Conservation (phyloP, 2,329 filamentous ascomycete genomes). For the Phoma sp. region DNA sequence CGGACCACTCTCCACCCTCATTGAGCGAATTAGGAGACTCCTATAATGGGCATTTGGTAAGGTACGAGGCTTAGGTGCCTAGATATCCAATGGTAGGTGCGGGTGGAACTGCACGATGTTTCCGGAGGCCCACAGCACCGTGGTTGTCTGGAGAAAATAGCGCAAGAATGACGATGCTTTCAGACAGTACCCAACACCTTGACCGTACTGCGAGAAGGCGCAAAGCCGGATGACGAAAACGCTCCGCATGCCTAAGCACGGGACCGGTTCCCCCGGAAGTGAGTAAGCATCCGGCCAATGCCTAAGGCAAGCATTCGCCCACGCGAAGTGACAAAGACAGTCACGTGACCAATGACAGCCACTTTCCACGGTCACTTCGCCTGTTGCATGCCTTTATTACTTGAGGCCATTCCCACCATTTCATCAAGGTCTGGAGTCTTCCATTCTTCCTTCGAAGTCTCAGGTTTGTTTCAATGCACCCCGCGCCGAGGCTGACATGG, state of each 20-base stretch:
- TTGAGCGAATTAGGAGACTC: conserved; percentile 1
- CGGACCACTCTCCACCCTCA: conserved; percentile 3
- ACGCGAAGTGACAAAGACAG: not conserved
- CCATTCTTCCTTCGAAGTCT: not conserved
- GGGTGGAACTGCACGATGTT: conserved; percentile 2
- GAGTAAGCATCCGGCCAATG: not conserved
- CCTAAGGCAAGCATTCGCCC: not conserved
- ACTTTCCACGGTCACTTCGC: not conserved
- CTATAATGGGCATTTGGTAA: not conserved
- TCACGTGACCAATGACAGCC: not conserved
- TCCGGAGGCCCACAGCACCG: conserved; percentile 8
- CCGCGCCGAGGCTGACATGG: conserved; percentile 12
- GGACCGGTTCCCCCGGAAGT: not conserved
- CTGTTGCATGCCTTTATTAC: no score
- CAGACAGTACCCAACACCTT: not conserved
- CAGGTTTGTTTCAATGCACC: not conserved
- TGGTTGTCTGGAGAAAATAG: conserved; percentile 12
- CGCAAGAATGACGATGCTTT: conserved; percentile 14
- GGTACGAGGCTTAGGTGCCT: not conserved
- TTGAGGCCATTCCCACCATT: no score
- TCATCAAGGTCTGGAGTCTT: no score
- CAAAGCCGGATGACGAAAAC: conserved; percentile 1
- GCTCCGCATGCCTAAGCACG: not conserved
- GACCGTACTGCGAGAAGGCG: not conserved
- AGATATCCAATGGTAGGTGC: not conserved